Evolutionary conservation across 2,329 filamentous ascomycete species (phyloP), one percentile per base, ranked within the genome.

Genomic region (Fusarium sulawesiense): DNA sequence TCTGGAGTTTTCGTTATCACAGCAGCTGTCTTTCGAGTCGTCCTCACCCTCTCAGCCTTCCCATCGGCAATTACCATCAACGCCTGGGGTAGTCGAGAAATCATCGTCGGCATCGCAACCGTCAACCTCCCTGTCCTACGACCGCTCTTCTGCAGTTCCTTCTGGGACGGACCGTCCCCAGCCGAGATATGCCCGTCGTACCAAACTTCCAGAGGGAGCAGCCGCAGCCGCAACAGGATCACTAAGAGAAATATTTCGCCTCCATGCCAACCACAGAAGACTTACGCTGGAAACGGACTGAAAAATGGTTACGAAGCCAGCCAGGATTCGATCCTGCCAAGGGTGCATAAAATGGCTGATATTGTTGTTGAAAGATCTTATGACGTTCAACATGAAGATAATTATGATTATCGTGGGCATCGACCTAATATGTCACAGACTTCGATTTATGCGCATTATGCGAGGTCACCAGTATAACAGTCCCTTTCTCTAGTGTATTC

Each of bases 31-130:
- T 73, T 65, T n/a, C 64, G 71, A 1, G 60, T 69, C 18, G 60
- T 74, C 6, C 34, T 76, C 0, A 75, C 71, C 0, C 45, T 76
- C 1, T 70, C 73, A 13, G 60, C 72, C 7, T 70, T 69, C 20
- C 64, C 71, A 10, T 75, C 70, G 5, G 73, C 71, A 10, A 64
- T 73, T 3, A 75, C 67, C 1, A 63, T 76, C 40, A 77, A 75
- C 61, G 50, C 57, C 49, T 76, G 73, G 75, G 73, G 73, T 2
- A 68, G 77, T 9, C 73, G 75, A 4, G 75, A 76, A 32, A 77
- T 72, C 60, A 79, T 82, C 47, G 79, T 82, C 34, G 79, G 77
- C 12, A 78, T 82, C 45, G 76, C 82, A 23, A 76, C 78, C 23
- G 78, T 82, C 62, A 81, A 80, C 55, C 62, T 74, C 0, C 66